Conservation (phyloP, 352 stramenopile genomes). For the Globisporangium viniferum region DNA sequence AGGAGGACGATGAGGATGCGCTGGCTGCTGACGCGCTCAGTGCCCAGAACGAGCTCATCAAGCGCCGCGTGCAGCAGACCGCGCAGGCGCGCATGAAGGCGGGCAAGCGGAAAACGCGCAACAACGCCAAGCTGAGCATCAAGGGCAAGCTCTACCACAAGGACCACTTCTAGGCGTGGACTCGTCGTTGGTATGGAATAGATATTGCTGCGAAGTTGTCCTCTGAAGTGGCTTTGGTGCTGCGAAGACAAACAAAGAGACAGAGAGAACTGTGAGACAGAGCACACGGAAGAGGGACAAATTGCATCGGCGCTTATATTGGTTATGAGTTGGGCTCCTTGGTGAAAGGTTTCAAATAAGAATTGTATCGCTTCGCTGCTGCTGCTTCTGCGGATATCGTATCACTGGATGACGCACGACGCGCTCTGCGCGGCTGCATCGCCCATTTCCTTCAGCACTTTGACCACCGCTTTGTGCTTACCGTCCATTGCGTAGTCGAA, state of each 20-base stretch:
- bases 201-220: background rate
- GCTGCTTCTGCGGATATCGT: slow-evolving; percentile 2
- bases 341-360: slow-evolving; percentile 3
- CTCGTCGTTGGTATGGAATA: background rate
- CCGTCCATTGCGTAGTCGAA: slow-evolving; percentile 92
- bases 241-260: background rate
- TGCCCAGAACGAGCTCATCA: slow-evolving; percentile 72
- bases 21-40: slow-evolving; percentile 32
- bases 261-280: background rate
- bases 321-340: background rate
- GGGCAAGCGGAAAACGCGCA: slow-evolving; percentile 63
- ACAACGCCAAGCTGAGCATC: slow-evolving; percentile 81
- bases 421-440: slow-evolving; percentile 84
- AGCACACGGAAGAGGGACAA: slow-evolving; percentile 3
- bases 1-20: slow-evolving; percentile 19
- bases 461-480: slow-evolving; percentile 91
- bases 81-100: slow-evolving; percentile 54
- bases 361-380: background rate
- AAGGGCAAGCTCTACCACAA: slow-evolving; percentile 86
- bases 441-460: slow-evolving; percentile 92
- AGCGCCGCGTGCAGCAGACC: slow-evolving; percentile 77
- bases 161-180: slow-evolving; percentile 58
- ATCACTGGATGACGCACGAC: slow-evolving; percentile 83
- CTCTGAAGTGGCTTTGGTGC: background rate
- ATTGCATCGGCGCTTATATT: slow-evolving; percentile 31